Evolutionary conservation across 306 rosid species (phyloP), one percentile per base, ranked within the genome.

Genomic region (Senna tora): DNA sequence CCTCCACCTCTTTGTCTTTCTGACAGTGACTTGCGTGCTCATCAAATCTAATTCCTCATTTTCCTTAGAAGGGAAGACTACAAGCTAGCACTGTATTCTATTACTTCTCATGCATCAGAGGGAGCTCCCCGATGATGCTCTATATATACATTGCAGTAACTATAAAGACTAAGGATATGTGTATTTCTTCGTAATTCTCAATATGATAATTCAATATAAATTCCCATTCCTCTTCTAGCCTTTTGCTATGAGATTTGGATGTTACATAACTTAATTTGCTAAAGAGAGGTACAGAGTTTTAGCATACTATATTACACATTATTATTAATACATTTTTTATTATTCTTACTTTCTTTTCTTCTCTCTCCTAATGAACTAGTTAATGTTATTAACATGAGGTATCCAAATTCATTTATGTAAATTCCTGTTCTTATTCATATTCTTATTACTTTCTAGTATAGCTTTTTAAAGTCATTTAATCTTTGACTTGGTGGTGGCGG

Each of bases 1-100:
- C 86, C 25, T 64, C 86, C 20, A 76, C 82, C 9, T 65, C 88
- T 12, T 12, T 85, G 93, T 66, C 84, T 79, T 6, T 89, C 92
- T 1, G 92, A 92, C 30, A 25, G 74, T 0, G 91, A 74, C 65
- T 54, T 83, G 84, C 69, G 73, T 71, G 77, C 69, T 86, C n/a
- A 77, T 76, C 50, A 81, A 81, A 67, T 81, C 89, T 12, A 79
- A 80, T 22, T 75, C 74, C 34, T 84, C 85, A 50, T 74, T 86
- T 76, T 92, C 87, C 54, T 70, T 87, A 5, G 78, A 80, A 75
- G 85, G 79, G 59, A 83, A 85, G 69, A 84, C 51, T 47, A 73
- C 77, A 49, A 80, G 82, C 66, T 86, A 87, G 80, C 68, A 67
- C 15, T 60, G 17, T 9, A 10, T 25, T 12, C 51, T 43, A 60